These are phyloP conservation scores for Coniochaeta sp. DNA, from an alignment of 2,329 filamentous ascomycete species.

Conservation along the genomic window DNA sequence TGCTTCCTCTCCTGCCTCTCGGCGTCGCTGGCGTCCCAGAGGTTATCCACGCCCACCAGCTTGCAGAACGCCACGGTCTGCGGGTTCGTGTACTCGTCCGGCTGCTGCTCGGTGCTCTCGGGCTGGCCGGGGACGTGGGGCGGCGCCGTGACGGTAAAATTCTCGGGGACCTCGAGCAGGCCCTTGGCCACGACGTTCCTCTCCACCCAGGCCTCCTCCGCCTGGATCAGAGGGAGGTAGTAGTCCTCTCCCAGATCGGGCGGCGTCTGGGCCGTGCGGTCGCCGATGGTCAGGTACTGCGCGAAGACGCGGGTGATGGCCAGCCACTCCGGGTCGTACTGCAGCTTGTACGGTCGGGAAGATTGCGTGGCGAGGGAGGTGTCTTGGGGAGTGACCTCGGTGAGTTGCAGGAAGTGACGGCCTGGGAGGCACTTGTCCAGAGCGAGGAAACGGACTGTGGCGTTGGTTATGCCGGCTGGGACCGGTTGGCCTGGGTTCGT, in stretches of 20 bases:
- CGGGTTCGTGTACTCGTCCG: slow-evolving; percentile 76
- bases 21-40: slow-evolving; percentile 65
- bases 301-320: slow-evolving; percentile 84
- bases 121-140: slow-evolving; percentile 53
- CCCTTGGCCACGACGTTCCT: slow-evolving; percentile 59
- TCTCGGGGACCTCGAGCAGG: slow-evolving; percentile 64
- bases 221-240: slow-evolving; percentile 62
- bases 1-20: slow-evolving; percentile 55
- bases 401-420: slow-evolving; percentile 75
- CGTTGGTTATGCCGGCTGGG: slow-evolving; percentile 70
- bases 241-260: slow-evolving; percentile 59
- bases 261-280: slow-evolving; percentile 44
- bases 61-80: slow-evolving; percentile 81
- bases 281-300: slow-evolving; percentile 55
- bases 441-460: slow-evolving; percentile 73
- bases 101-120: slow-evolving; percentile 54
- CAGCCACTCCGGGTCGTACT: slow-evolving; percentile 93
- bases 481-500: slow-evolving; percentile 52
- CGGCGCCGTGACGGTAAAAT: slow-evolving; percentile 73
- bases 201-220: slow-evolving; percentile 72
- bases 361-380: slow-evolving; percentile 18
- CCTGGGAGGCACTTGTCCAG: slow-evolving; percentile 84
- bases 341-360: slow-evolving; percentile 49
- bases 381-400: slow-evolving; percentile 50
- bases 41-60: slow-evolving; percentile 68